Conservation (phyloP, 1,284 basidiomycete species). For the Leccinum cinnamomeum region DNA sequence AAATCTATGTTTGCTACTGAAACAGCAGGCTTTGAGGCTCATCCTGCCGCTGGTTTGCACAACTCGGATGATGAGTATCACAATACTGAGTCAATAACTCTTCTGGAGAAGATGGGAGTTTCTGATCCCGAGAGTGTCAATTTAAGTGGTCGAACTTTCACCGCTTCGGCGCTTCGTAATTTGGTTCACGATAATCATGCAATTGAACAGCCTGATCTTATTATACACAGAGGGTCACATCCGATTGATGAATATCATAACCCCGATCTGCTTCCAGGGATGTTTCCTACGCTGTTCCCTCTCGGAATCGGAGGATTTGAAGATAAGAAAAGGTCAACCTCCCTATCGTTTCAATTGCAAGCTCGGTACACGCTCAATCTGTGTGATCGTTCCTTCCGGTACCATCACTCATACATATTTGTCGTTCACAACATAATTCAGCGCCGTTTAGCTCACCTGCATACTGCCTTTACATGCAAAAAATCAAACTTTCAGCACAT, state of each 20-base stretch:
- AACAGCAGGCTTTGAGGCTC: no score
- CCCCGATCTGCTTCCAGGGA: neutral
- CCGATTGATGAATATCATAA: neutral
- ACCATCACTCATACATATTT: conserved; percentile 12
- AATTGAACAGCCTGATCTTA: neutral
- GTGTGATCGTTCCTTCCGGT: conserved; percentile 1
- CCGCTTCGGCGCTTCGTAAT: neutral
- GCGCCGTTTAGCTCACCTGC: conserved; percentile 3
- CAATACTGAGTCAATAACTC: no score
- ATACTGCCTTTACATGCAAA: conserved; percentile 7
- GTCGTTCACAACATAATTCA: conserved; percentile 7
- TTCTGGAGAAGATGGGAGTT: neutral
- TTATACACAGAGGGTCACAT: neutral
- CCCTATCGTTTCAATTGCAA: neutral
- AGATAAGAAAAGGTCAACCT: neutral
- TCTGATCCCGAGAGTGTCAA: neutral
- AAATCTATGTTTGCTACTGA: no score
- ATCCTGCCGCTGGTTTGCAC: no score
- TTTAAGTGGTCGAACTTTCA: neutral
- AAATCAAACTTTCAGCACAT: neutral
- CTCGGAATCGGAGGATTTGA: neutral
- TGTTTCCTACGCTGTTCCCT: neutral
- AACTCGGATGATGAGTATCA: no score
- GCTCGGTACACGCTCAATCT: neutral
- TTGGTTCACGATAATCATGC: neutral